Base-by-base conservation (phyloP, 257 asterid species). In the Paulownia fortunei region DNA sequence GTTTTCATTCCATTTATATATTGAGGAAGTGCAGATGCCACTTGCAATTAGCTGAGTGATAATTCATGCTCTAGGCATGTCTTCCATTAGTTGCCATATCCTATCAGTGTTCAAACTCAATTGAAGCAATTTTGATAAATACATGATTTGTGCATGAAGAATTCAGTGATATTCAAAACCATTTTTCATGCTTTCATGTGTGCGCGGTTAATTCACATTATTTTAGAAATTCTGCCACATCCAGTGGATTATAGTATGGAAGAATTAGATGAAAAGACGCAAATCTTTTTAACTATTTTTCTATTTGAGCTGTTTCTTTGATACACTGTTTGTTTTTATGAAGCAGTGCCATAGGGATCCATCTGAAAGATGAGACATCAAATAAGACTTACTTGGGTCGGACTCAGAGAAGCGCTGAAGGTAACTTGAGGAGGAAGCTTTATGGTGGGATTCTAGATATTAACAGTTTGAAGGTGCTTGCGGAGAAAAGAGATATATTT, bases 401-500 rank as follows among this genome's bases (percentile, higher is more conserved):
- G 80, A 82, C 74, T 60, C 83, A 36, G 63, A 78, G 87, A 72
- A 82, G 77, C 88, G 61, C 76, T 7, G 91, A 82, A 61, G 88
- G 82, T 85, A 70, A 81, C 76, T n/a, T 79, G 72, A 83, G 87
- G 81, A 85, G 82, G 83, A 89, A 82, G 85, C 74, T 75, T 73
- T 63, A 84, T 74, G 91, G 95, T 32, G 92, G 91, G 75, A 87
- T 87, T 87, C 76, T 96, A 65, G 97, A 96, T 83, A 51, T 79
- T 55, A 83, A 84, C 83, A 84, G 89, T 80, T 81, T 96, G 89
- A 93, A 87, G 91, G 92, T 58, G 84, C 89, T 96, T 2, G 83
- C 88, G 84, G 98, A 96, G 89, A 93, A 82, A 83, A 90, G 94
- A 88, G 96, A 88, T 74, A 26, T 96, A 51, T 84, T 92, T 84